These are phyloP conservation scores for Sugiyamaella paludigena DNA, from an alignment of 1,139 yeast genomes.

Conservation along the genomic window DNA sequence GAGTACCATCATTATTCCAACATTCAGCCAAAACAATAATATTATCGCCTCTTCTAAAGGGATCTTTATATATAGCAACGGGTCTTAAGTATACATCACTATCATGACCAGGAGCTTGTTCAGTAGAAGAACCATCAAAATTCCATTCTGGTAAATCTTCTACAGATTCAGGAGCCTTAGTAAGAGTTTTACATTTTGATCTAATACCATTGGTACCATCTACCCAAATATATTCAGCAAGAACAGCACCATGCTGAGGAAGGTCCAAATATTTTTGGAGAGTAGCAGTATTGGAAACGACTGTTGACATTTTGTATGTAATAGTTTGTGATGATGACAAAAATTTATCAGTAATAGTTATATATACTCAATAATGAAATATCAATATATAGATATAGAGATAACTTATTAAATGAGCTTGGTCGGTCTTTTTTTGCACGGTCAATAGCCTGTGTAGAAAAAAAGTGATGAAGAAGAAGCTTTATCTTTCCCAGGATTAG, in stretches of 20 bases:
- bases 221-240: constrained; percentile 98
- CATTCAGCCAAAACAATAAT: constrained; percentile 92
- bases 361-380: background rate
- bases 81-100: constrained; percentile 95
- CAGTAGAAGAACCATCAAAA: constrained; percentile 98
- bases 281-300: constrained; percentile 34
- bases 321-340: background rate
- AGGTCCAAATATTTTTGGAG: constrained; percentile 79
- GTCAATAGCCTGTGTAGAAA: constrained; percentile 9
- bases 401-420: background rate
- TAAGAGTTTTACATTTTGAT: constrained; percentile 88
- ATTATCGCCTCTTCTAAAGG: constrained; percentile 97
- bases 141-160: constrained; percentile 98
- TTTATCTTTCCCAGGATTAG: too few species aligned
- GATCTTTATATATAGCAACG: constrained; percentile 90
- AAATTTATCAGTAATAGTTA: too few species aligned
- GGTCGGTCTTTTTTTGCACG: constrained; percentile 2
- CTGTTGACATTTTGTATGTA: constrained; percentile 23
- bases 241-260: constrained; percentile 79
- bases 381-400: background rate
- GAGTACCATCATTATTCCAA: constrained; percentile 98
- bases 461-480: background rate
- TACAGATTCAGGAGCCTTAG: constrained; percentile 62
- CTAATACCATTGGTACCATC: constrained; percentile 91
- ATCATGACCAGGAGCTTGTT: constrained; percentile 98